Base-by-base conservation (phyloP, 208 protist species). In the Trypanosomatidae sp. region DNA sequence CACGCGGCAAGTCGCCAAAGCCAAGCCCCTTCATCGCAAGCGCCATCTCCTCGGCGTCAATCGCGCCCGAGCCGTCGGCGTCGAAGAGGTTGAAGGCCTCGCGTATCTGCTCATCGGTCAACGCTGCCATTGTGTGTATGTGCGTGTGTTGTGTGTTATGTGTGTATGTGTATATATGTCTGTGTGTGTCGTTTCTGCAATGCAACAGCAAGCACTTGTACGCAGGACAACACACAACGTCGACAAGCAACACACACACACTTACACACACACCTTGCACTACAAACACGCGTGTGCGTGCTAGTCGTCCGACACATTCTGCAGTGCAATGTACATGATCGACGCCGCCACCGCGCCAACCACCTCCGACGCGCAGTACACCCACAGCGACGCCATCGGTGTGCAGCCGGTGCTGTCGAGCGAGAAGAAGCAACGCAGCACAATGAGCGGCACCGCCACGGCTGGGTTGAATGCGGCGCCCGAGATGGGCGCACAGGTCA, bases 81-180 rank as follows among this genome's bases (percentile, higher is more conserved):
- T 98, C 94, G 44, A 98, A 98, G n/a, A 98, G 87, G 39, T 98
- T 94, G 60, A 98, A 98, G 11, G 95, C 95, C 76, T 98, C 93
- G 10, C 81, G 78, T 24, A 98, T 96, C 28, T 95, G 88, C 52
- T 93, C 84, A 37, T 93, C 76, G 2, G 88, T 92, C 4, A 95
- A 76, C 4, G 83, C 83, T 0, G 87, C 84, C 41, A 45, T 45
- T 4, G 4, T 48, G 42, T 51, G 11, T 28, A 26, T 35, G 30
- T 15, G 11, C 11, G n/a, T 35, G n/a, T 35, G n/a, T 35, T n/a
- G 13, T 24, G 13, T 23, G 7, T 15, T n/a, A 38, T 55, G 41
- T 7, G 21, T 43, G 20, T 58, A 32, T 25, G 8, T 20, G 13
- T 35, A 15, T 35, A 35, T 35, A 35, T 35, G n/a, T 15, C n/a